Percentiles rank a stretch among this genome's conserved stretches.
Evolutionary conservation across 441 rosid species (phyloP).

Genomic region (Pelargonium fulgidum): DNA sequence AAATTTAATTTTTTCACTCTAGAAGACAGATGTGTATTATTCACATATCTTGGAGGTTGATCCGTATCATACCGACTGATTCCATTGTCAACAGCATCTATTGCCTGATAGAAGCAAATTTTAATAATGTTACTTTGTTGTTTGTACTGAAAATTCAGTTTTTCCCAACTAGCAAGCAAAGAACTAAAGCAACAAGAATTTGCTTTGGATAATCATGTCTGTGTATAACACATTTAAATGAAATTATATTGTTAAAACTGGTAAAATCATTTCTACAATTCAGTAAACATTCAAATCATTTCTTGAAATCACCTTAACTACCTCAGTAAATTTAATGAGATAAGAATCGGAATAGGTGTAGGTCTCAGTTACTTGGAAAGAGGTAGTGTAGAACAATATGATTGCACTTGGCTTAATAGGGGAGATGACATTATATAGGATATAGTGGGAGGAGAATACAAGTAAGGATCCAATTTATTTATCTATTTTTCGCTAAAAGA

Average conservation of each 20-base stretch:
- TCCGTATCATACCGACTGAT: constrained; percentile 74
- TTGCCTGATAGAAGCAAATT: constrained; percentile 38
- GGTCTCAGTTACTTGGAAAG: too few relatives aligned
- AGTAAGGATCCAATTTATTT: too few relatives aligned
- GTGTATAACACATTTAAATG: background rate
- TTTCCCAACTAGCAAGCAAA: background rate
- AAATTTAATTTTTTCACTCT: constrained; percentile 82
- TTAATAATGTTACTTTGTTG: background rate
- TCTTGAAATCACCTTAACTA: background rate
- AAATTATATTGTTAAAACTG: background rate
- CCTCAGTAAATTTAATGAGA: background rate
- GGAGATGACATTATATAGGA: background rate
- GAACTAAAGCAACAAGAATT: background rate
- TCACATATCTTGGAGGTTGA: constrained; percentile 78
- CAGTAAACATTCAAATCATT: background rate
- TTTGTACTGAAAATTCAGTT: constrained; percentile 1
- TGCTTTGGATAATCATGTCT: background rate
- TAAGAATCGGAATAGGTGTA: too few relatives aligned
- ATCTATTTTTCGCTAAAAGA: background rate
- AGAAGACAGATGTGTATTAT: constrained; percentile 72
- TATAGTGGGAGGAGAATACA: too few relatives aligned
- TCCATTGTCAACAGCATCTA: constrained; percentile 87
- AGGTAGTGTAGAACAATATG: too few relatives aligned
- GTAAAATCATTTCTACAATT: background rate
- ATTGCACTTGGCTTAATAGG: too few relatives aligned